phyloP scores from a whole-genome alignment of 176 grass and related monocot species.

The Secale cereale region DNA sequence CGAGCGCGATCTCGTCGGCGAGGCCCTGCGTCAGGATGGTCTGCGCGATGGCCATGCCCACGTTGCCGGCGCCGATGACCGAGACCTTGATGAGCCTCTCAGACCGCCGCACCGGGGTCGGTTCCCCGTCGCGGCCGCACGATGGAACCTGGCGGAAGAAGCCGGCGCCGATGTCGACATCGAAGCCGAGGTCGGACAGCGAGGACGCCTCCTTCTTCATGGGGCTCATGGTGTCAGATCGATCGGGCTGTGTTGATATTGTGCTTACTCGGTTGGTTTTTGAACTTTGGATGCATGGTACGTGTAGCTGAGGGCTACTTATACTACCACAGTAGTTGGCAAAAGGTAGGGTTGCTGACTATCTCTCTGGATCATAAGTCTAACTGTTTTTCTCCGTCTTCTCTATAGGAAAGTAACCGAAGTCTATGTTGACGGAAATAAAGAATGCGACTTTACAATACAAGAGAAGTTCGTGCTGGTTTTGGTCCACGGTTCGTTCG shows the following conservation, averaged over 20 bases:
- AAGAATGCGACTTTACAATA: background rate
- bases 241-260: background rate
- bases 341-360: too few species aligned
- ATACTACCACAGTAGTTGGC: background rate
- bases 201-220: constrained; percentile 53
- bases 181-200: constrained; percentile 49
- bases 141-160: background rate
- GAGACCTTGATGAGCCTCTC: constrained; percentile 45
- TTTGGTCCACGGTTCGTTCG: background rate
- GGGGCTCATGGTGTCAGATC: background rate
- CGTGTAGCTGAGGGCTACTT: background rate
- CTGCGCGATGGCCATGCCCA: constrained; percentile 78
- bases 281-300: background rate
- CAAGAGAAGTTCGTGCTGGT: background rate
- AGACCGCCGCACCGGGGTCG: background rate
- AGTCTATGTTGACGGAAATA: background rate
- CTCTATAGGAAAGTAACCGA: background rate
- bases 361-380: too few species aligned
- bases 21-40: constrained; percentile 59
- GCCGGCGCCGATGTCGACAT: background rate
- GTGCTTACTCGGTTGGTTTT: background rate
- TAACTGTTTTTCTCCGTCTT: background rate
- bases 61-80: constrained; percentile 52
- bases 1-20: constrained; percentile 58
- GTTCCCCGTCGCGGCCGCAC: background rate